Evolutionary conservation across 2,329 filamentous ascomycete species (phyloP).

Genomic region (Gliomastix tumulicola): DNA sequence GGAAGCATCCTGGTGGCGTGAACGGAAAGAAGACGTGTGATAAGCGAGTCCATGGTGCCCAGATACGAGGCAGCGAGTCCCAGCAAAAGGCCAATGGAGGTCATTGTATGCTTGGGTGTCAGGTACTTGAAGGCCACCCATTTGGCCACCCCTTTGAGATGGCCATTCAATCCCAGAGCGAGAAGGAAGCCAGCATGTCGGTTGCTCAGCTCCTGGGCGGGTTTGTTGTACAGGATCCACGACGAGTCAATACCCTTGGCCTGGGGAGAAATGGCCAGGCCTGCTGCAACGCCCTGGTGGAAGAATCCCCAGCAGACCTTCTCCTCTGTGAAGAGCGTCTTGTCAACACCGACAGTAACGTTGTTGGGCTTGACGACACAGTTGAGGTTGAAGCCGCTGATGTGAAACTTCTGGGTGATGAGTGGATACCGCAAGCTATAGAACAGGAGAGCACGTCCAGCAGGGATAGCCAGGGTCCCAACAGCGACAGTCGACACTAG

Average conservation of each 20-base stretch:
- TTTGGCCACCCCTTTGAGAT: slow-evolving; percentile 89
- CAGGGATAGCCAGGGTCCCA: slow-evolving; percentile 80
- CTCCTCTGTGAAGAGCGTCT: slow-evolving; percentile 81
- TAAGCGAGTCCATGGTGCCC: slow-evolving; percentile 94
- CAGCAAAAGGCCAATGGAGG: slow-evolving; percentile 88
- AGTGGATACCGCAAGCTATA: slow-evolving; percentile 83
- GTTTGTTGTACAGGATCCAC: slow-evolving; percentile 98
- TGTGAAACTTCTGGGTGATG: slow-evolving; percentile 84
- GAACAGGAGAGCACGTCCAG: slow-evolving; percentile 80
- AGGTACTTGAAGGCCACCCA: slow-evolving; percentile 99
- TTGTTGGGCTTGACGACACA: slow-evolving; percentile 90
- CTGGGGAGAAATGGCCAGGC: slow-evolving; percentile 80
- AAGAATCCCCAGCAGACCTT: slow-evolving; percentile 99
- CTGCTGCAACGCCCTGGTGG: slow-evolving; percentile 90
- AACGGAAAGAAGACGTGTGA: slow-evolving; percentile 87
- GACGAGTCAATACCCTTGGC: slow-evolving; percentile 95
- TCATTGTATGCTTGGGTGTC: slow-evolving; percentile 99
- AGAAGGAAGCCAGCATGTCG: slow-evolving; percentile 93
- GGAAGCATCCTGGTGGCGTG: slow-evolving; percentile 95
- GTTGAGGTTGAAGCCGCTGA: slow-evolving; percentile 85
- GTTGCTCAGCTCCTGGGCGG: slow-evolving; percentile 77
- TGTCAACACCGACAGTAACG: slow-evolving; percentile 89
- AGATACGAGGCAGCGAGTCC: slow-evolving; percentile 90
- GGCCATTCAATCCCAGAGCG: slow-evolving; percentile 86
- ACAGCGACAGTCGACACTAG: slow-evolving; percentile 80